Evolutionary conservation across 129 eudicot genomes (phyloP).

Genomic region (Calendula officinalis): DNA sequence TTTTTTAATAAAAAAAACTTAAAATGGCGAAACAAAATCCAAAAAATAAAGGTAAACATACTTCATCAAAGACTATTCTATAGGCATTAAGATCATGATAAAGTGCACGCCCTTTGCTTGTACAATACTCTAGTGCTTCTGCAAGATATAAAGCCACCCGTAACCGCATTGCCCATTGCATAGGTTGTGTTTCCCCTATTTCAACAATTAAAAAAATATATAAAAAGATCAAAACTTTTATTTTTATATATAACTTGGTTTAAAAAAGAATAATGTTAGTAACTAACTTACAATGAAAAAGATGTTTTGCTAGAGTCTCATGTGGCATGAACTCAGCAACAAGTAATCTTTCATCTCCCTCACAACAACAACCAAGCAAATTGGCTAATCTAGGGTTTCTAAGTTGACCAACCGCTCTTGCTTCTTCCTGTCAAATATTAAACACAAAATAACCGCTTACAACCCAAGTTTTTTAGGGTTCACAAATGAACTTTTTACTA

Average conservation of each 20-base stretch:
- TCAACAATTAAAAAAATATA: constrained; percentile 24
- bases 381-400: constrained; percentile 66
- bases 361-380: constrained; percentile 78
- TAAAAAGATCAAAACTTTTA: neutral
- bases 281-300: constrained; percentile 64
- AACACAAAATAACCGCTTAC: neutral
- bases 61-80: constrained; percentile 75
- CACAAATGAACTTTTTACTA: too few species aligned
- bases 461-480: too few species aligned
- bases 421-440: constrained; percentile 56
- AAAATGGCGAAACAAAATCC: neutral
- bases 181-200: constrained; percentile 83
- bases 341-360: constrained; percentile 73
- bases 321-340: constrained; percentile 83
- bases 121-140: constrained; percentile 80
- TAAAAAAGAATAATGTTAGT: neutral
- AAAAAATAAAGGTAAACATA: constrained; percentile 15
- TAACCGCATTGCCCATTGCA: constrained; percentile 91
- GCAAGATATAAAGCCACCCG: constrained; percentile 84
- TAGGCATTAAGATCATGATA: constrained; percentile 86
- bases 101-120: constrained; percentile 70
- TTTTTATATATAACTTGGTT: neutral
- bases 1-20: neutral
- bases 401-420: constrained; percentile 74
- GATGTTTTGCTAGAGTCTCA: constrained; percentile 77